Evolutionary conservation across 1,284 basidiomycete genomes (phyloP).

Genomic region (Pisolithus thermaeus): DNA sequence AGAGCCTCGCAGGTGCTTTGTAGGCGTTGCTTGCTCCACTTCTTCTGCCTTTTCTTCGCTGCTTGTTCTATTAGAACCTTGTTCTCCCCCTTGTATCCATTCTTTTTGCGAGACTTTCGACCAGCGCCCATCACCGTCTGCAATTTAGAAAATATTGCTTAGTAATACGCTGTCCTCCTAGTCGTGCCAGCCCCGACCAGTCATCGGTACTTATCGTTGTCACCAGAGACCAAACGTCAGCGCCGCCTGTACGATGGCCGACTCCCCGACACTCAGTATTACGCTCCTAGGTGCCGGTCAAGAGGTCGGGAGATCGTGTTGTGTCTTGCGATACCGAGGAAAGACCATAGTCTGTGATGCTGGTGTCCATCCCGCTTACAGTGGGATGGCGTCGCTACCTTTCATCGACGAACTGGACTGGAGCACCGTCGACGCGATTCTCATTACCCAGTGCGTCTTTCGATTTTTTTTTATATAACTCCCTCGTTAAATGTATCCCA

Average conservation of each 20-base stretch:
- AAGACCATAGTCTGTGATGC: conserved; percentile 95
- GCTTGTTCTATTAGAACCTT: too few relatives aligned
- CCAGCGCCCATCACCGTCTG: too few relatives aligned
- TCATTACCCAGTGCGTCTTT: conserved; percentile 84
- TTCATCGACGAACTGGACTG: conserved; percentile 98
- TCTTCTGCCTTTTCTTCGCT: too few relatives aligned
- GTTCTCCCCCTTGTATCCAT: too few relatives aligned
- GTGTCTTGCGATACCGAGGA: conserved; percentile 91
- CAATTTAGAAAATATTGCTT: too few relatives aligned
- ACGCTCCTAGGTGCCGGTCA: conserved; percentile 94
- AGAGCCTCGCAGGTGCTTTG: too few relatives aligned
- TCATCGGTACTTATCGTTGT: too few relatives aligned
- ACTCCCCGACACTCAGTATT: conserved; percentile 28
- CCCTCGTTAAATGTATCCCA: conserved; percentile 24
- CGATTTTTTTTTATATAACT: neutral
- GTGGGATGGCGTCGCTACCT: conserved; percentile 90
- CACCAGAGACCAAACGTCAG: too few relatives aligned
- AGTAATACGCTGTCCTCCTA: too few relatives aligned
- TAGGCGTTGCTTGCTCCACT: too few relatives aligned
- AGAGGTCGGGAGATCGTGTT: conserved; percentile 96
- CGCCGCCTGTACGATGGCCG: neutral
- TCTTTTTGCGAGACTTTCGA: too few relatives aligned
- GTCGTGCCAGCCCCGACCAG: too few relatives aligned
- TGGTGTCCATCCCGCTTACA: conserved; percentile 95
- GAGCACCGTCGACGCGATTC: conserved; percentile 94